These are phyloP conservation scores for Fusarium nanum DNA, from an alignment of 2,329 filamentous ascomycete genomes.

Conservation along the genomic window DNA sequence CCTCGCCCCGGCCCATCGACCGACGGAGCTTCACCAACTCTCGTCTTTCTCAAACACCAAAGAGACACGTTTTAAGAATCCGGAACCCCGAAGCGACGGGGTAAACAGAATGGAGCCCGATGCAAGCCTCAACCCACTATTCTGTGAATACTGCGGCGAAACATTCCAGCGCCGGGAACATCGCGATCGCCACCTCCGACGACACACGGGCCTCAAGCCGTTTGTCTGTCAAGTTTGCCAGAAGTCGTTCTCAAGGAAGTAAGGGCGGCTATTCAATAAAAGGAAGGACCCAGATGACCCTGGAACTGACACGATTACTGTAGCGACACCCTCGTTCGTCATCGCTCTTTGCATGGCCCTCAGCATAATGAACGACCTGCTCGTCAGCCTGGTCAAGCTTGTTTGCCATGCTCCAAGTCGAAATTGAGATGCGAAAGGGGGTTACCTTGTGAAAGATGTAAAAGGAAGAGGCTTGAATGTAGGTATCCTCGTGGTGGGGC, in stretches of 20 bases:
- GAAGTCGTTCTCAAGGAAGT: not conserved
- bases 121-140: not conserved
- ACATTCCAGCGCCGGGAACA: not conserved
- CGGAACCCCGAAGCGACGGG: not conserved
- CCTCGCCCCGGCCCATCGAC: not conserved
- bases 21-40: rapidly evolving
- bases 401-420: not conserved
- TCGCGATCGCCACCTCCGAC: constrained; percentile 3
- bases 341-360: not conserved
- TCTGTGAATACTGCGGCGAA: not conserved
- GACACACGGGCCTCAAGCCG: not conserved
- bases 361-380: not conserved
- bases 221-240: not conserved
- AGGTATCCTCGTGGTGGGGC: rapidly evolving
- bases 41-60: too few species aligned
- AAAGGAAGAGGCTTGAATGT: rapidly evolving
- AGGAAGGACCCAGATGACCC: too few species aligned
- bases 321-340: not conserved
- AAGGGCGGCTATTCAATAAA: too few species aligned
- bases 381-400: not conserved
- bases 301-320: too few species aligned
- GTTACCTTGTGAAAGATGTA: rapidly evolving
- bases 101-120: not conserved
- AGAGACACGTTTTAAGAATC: too few species aligned
- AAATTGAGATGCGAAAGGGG: not conserved